A percentile compares a stretch with the other conserved stretches of the same genome.
Evolutionary conservation across 176 grass and related monocot species (phyloP).

Genomic region (Triticum timopheevii): DNA sequence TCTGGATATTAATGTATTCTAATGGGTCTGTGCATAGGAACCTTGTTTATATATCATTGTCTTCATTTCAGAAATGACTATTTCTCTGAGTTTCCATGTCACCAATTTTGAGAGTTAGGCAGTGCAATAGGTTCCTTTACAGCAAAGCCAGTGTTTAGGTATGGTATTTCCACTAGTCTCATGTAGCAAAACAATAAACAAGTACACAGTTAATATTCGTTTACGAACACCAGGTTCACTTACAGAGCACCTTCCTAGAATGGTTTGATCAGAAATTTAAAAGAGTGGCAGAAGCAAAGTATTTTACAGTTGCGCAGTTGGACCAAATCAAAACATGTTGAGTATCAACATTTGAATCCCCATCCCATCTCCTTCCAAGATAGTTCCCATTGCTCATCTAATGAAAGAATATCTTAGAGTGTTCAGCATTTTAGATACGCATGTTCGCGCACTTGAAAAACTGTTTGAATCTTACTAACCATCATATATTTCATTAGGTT

Average conservation of each 20-base stretch:
- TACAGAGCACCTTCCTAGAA: neutral
- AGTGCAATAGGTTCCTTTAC: neutral
- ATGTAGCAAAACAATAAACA: neutral
- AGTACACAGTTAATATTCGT: neutral
- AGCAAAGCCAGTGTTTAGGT: neutral
- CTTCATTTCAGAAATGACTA: neutral
- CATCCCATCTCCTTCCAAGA: neutral
- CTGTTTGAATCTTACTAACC: neutral
- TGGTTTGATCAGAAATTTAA: neutral
- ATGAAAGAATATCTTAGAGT: neutral
- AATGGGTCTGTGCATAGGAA: too few relatives aligned
- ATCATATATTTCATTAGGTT: constrained; percentile 8
- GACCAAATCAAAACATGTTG: neutral
- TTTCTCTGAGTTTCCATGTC: neutral
- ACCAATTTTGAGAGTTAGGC: neutral
- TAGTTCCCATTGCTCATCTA: neutral
- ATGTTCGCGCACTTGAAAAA: neutral
- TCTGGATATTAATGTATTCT: too few relatives aligned
- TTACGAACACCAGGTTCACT: neutral
- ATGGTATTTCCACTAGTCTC: neutral
- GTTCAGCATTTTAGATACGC: neutral
- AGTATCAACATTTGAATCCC: neutral
- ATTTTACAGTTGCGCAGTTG: neutral
- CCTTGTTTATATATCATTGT: neutral
- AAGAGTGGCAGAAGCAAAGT: neutral